A percentile compares a stretch with the other conserved stretches of the same genome.
phyloP scores from a whole-genome alignment of 2,329 filamentous ascomycete species.

The Dactylellina haptotyla region DNA sequence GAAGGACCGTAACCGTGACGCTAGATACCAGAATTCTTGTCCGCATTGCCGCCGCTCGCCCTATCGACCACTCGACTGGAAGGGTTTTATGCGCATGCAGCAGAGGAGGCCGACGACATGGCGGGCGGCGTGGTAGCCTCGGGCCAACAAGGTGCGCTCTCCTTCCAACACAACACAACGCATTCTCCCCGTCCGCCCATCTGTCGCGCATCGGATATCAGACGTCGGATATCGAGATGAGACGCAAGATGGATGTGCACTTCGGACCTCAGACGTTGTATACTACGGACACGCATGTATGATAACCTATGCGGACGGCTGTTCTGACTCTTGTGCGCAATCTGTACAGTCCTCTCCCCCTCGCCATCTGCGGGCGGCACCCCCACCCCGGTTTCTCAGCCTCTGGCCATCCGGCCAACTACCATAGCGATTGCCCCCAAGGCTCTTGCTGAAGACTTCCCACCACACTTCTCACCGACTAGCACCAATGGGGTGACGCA shows the following conservation, averaged over 20 bases:
- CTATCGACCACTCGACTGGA: too few relatives aligned
- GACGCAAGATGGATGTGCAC: too few relatives aligned
- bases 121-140: slow-evolving; percentile 35
- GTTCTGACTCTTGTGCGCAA: too few relatives aligned
- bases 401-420: slow-evolving; percentile 23
- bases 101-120: slow-evolving; percentile 20
- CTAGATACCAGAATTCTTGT: too few relatives aligned
- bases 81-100: slow-evolving; percentile 19
- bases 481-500: slow-evolving; percentile 69
- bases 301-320: too few relatives aligned
- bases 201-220: background rate
- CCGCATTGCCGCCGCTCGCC: background rate
- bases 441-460: slow-evolving; percentile 32
- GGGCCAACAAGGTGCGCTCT: slow-evolving; percentile 29
- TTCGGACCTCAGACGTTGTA: too few relatives aligned
- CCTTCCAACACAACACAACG: slow-evolving; percentile 34
- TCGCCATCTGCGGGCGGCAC: slow-evolving; percentile 19
- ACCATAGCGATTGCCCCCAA: slow-evolving; percentile 44
- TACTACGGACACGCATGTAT: too few relatives aligned
- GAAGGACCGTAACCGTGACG: too few relatives aligned
- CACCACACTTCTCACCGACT: slow-evolving; percentile 37
- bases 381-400: slow-evolving; percentile 10
- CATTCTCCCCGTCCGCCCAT: background rate
- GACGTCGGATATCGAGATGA: background rate
- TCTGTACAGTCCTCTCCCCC: slow-evolving; percentile 41